phyloP scores from a whole-genome alignment of 1,139 yeast genomes.

The Pichia sp. region DNA sequence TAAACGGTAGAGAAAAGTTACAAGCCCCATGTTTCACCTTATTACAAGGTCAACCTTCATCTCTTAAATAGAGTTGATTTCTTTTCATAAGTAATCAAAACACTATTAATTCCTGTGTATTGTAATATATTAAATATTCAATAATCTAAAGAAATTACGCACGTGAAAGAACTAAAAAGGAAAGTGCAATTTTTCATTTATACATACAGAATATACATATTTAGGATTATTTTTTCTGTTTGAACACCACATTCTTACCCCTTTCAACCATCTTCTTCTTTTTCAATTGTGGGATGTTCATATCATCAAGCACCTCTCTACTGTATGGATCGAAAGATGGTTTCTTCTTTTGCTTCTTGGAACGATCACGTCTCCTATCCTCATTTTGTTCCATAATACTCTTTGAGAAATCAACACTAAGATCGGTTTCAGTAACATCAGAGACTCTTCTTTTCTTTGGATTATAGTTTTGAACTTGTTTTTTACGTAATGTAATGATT shows the following conservation, averaged over 20 bases:
- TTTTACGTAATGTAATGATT: conserved; percentile 46
- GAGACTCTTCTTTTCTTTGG: conserved; percentile 17
- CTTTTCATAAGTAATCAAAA: too few species aligned
- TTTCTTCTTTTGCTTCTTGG: conserved; percentile 34
- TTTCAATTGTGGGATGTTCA: conserved; percentile 22
- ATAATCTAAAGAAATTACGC: too few species aligned
- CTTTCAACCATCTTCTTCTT: conserved; percentile 24
- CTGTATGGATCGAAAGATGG: conserved; percentile 57
- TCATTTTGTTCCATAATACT: conserved; percentile 36
- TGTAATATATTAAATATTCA: too few species aligned
- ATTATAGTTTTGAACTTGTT: conserved; percentile 16
- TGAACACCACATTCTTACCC: conserved; percentile 26
- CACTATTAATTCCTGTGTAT: too few species aligned
- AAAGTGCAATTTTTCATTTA: not conserved
- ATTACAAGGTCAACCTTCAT: conserved; percentile 72
- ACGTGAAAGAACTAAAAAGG: too few species aligned
- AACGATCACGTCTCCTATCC: conserved; percentile 19
- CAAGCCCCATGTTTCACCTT: conserved; percentile 83
- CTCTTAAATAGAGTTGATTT: conserved; percentile 21
- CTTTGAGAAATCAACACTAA: conserved; percentile 44
- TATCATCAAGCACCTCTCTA: conserved; percentile 28
- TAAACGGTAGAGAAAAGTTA: conserved; percentile 86
- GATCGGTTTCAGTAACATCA: conserved; percentile 17
- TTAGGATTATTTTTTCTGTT: conserved; percentile 11
- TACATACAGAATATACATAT: not conserved